Base-by-base conservation (phyloP, 164 flowering plant species). In the Tinospora cordifolia region DNA sequence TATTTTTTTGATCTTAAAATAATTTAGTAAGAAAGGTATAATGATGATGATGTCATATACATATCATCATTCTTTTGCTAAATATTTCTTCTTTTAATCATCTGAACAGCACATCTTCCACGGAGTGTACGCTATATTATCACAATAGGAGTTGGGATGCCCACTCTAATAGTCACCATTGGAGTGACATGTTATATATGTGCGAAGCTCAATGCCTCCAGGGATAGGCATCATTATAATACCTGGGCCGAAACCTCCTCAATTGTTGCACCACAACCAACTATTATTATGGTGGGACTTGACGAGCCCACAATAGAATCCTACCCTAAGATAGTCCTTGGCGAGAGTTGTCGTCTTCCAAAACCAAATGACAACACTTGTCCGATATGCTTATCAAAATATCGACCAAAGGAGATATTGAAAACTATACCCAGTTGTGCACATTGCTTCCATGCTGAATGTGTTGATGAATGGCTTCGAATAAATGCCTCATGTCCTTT, bases 401-500 rank as follows among this genome's bases (percentile, higher is more conserved):
- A 84, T 68, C 27, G 65, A 63, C 75, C 77, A 1, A 78, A 78
- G 63, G 89, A 88, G 6, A 68, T 74, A 1, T 17, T 88, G 4
- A 76, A 84, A 72, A 74, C 74, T 34, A 74, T 88, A 15, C 90
- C 93, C 0, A 85, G 81, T 3, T 88, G 93, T 75, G 70, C 75
- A 47, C 93, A 87, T 72, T 83, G 79, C 69, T 88, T 87, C 75
- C 93, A 88, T 62, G 83, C 76, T 0, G 65, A 70, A 44, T 88
- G 93, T 68, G 66, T 88, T 0, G 90, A 88, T 39, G 87, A 76
- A 67, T 88, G 93, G 93, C 87, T 87, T 0, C 69, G 78, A 60
- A 72, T 80, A 73, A 85, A 73, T 63, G 82, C 81, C 63, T 81
- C 93, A 58, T 87, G 93, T 69, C 88, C 90, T 0, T 10, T 86